Percentiles rank a stretch among this genome's conserved stretches.
phyloP scores from a whole-genome alignment of 345 rosid genomes.

The Barbarea vulgaris region DNA sequence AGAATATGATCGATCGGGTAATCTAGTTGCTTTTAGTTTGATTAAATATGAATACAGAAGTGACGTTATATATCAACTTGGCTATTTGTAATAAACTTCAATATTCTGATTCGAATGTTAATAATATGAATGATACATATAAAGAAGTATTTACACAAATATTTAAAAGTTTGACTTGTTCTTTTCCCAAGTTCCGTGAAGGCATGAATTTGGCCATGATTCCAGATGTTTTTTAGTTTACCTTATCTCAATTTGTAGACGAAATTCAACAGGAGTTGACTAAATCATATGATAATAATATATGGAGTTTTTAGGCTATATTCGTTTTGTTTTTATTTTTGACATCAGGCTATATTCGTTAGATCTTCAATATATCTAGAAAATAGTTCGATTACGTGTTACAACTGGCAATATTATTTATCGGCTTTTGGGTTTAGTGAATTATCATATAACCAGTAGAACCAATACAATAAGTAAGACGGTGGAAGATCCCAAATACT shows the following conservation, averaged over 20 bases:
- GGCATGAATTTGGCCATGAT: conserved; percentile 40
- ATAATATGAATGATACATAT: neutral
- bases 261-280: conserved; percentile 15
- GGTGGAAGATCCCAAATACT: neutral
- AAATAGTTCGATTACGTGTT: conserved; percentile 15
- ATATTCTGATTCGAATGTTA: conserved; percentile 8
- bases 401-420: neutral
- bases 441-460: neutral
- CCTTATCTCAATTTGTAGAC: conserved; percentile 23
- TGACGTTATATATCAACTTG: conserved; percentile 17
- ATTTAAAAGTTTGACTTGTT: conserved; percentile 32
- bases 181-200: conserved; percentile 30
- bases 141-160: conserved; percentile 6
- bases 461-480: neutral
- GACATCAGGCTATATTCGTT: too few species aligned
- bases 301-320: neutral
- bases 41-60: conserved; percentile 3
- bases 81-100: neutral
- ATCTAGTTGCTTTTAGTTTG: conserved; percentile 14
- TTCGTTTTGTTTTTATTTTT: too few species aligned
- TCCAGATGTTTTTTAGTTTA: conserved; percentile 24
- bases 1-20: neutral
- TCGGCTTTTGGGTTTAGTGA: neutral
- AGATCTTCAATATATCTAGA: neutral
- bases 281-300: neutral